Base-by-base conservation (phyloP, 225 moss, liverwort and hornwort species). In the Sphagnum contortum region DNA sequence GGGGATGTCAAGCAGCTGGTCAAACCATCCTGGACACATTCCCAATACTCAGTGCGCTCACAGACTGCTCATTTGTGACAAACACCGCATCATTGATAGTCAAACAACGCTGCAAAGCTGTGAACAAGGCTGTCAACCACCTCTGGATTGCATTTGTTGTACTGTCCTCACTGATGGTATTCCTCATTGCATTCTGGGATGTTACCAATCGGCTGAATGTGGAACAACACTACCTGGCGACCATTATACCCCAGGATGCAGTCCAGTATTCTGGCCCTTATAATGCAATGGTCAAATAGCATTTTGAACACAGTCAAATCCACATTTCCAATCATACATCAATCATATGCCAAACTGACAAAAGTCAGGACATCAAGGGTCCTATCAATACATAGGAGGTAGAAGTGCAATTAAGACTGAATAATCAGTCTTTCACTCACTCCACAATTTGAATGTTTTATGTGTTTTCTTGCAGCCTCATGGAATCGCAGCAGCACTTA, bases 91-190 rank as follows among this genome's bases (percentile, higher is more conserved):
- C 65, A 13, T 80, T 70, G 12, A 57, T 84, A 61, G 84, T 81
- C 64, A 2, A 50, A 5, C 69, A 73, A 65, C 80, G 84, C 3
- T 84, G 84, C 0, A 71, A 69, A 50, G 80, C 84, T 2, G 84
- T 78, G 0, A 75, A 75, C 11, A 0, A 57, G 0, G 80, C 84
- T 65, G 78, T 81, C 67, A 44, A 81, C 61, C 80, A 73, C 65
- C 80, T 84, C n/a, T 84, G 84, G 84, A 56, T 81, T 4, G 72
- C 80, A 3, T 80, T 84, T 12, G 77, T 73, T 4, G 66, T 75
- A 50, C 44, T 71, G 64, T 84, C 84, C 1, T 78, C 80, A 3
- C 48, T 84, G 47, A 77, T 84, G 84, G 72, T 81, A 5, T 14
- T 84, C 14, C 80, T 84, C 63, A 71, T 84, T 48, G 50, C 73